Evolutionary conservation across 2,329 filamentous ascomycete genomes (phyloP).

Genomic region (Fusarium buxicola): DNA sequence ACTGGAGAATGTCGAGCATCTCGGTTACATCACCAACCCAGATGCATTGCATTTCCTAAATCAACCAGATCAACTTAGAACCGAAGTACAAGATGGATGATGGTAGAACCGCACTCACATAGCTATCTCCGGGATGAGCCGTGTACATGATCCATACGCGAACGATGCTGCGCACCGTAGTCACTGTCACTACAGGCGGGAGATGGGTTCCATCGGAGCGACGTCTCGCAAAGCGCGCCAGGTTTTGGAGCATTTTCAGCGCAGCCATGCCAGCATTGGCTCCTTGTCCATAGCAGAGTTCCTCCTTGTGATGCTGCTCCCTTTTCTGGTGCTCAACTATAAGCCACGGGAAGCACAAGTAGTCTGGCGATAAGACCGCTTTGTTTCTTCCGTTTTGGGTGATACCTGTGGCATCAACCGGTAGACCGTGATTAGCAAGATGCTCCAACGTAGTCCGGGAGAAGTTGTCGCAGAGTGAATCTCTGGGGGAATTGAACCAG

Average conservation of each 20-base stretch:
- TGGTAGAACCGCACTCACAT: constrained; percentile 10
- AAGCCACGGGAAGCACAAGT: constrained; percentile 33
- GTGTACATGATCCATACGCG: constrained; percentile 32
- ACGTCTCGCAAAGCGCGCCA: constrained; percentile 10
- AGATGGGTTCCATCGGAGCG: constrained; percentile 17
- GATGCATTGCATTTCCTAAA: constrained; percentile 30
- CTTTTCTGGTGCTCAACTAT: constrained; percentile 34
- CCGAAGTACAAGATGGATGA: neutral
- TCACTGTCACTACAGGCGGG: constrained; percentile 28
- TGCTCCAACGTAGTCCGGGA: constrained; percentile 20
- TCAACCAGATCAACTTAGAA: neutral
- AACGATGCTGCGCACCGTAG: constrained; percentile 16
- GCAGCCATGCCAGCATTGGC: constrained; percentile 27
- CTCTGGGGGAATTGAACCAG: constrained; percentile 1
- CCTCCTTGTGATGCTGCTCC: neutral
- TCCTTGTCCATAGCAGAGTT: constrained; percentile 20
- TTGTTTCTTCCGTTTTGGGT: constrained; percentile 9
- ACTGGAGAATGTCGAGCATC: constrained; percentile 22
- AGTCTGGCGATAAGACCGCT: constrained; percentile 13
- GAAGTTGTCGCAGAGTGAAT: constrained; percentile 30
- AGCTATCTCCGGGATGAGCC: constrained; percentile 1
- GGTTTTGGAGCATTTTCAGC: constrained; percentile 21
- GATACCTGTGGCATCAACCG: constrained; percentile 16
- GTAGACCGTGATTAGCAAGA: constrained; percentile 22
- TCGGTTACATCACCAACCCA: constrained; percentile 30